phyloP scores from a whole-genome alignment of 768 basidiomycete genomes.

The Krasilnikovozyma curviuscula region DNA sequence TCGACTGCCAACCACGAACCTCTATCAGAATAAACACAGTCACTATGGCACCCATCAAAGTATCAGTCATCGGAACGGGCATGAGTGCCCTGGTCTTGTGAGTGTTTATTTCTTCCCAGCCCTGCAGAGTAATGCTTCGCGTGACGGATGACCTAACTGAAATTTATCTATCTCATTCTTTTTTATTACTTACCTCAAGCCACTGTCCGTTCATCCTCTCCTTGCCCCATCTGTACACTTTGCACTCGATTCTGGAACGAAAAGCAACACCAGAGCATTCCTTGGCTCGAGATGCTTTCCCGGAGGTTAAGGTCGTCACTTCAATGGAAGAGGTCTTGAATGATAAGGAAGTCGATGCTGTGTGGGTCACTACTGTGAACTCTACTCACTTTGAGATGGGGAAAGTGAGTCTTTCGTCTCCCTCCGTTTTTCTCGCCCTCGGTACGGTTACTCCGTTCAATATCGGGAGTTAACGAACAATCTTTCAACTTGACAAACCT shows the following conservation, averaged over 20 bases:
- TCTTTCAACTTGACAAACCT: not conserved
- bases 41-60: too few relatives aligned
- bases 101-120: too few relatives aligned
- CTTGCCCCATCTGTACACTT: constrained; percentile 46
- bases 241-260: constrained; percentile 57
- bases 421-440: not conserved
- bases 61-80: too few relatives aligned
- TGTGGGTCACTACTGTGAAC: constrained; percentile 49
- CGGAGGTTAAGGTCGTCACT: constrained; percentile 39
- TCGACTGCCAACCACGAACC: too few relatives aligned
- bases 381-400: constrained; percentile 51
- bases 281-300: constrained; percentile 47
- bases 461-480: not conserved
- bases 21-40: too few relatives aligned
- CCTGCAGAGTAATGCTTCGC: too few relatives aligned
- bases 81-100: too few relatives aligned
- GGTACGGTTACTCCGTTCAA: too few relatives aligned
- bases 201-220: constrained; percentile 62
- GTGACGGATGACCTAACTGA: too few relatives aligned
- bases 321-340: constrained; percentile 41
- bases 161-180: too few relatives aligned
- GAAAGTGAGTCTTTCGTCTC: constrained; percentile 27
- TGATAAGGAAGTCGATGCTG: constrained; percentile 46
- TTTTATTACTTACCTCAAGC: too few relatives aligned
- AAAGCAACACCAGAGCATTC: constrained; percentile 43